Conservation (phyloP, 306 rosid species). For the Herpetospermum pedunculosum region DNA sequence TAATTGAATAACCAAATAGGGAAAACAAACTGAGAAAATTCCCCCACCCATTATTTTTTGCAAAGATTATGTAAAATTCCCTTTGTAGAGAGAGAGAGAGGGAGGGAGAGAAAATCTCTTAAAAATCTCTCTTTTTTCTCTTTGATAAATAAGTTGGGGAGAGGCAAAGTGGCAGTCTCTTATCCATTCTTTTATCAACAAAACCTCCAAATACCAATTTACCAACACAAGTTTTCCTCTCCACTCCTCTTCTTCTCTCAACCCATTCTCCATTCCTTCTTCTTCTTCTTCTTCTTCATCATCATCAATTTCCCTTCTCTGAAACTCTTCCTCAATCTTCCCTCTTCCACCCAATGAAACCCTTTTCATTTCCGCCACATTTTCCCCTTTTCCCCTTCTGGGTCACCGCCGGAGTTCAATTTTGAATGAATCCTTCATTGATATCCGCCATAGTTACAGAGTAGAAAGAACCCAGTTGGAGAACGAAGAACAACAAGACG, state of each 20-base stretch:
- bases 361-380: neutral
- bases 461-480: neutral
- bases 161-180: slow-evolving; percentile 2
- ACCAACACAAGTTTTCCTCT: slow-evolving; percentile 15
- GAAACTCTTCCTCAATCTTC: neutral
- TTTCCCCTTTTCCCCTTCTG: neutral
- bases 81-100: neutral
- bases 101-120: neutral
- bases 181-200: slow-evolving; percentile 22
- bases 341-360: neutral
- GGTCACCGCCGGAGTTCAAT: neutral
- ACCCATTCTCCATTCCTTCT: neutral
- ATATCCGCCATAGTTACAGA: neutral
- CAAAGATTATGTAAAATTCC: neutral
- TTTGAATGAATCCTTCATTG: neutral
- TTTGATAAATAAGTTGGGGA: neutral
- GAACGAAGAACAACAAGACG: slow-evolving; percentile 5
- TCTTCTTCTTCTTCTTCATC: neutral
- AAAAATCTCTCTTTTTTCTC: neutral
- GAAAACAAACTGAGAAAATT: too few relatives aligned
- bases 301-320: neutral
- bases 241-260: neutral
- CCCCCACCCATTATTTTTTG: neutral
- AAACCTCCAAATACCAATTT: slow-evolving; percentile 1
- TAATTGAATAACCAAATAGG: too few relatives aligned